Base-by-base conservation (phyloP, 2,329 filamentous ascomycete genomes). In the Thelonectria rubi region DNA sequence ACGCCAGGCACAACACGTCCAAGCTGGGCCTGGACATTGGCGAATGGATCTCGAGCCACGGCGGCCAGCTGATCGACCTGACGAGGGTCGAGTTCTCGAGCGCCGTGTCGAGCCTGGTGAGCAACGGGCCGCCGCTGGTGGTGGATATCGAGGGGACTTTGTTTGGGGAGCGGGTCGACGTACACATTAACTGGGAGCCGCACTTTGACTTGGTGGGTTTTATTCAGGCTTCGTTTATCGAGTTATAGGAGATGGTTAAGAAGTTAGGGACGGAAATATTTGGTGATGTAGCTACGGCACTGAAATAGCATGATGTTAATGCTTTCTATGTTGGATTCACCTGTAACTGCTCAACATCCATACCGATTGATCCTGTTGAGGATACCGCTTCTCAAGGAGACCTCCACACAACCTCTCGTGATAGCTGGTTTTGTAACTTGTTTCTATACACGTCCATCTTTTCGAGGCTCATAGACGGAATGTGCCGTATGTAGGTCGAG, bases 171-270 rank as follows among this genome's bases (percentile, higher is more conserved):
- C 6, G 12, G 26, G 20, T 50, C 9, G 30, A 30, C 11, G 14
- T 50, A 12, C 32, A 39, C 18, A 26, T 40, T 7, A 21, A 39
- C 30, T 51, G 34, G 32, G 32, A 51, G 18, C 34, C 32, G 17
- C 34, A 51, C 6, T 26, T 51, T 26, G 14, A 51, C 34, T 40
- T 51, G 48, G 48, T 40, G 7, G 2, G 17, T 1, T 51, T 51
- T 40, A 51, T 51, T 12, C 21, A 26, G 32, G 32, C 18, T 9
- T 20, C 40, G 20, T 51, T 51, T 10, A 51, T 7, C 10, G 32
- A 51, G 18, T 12, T 51, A 4, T 40, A 32, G 48, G 17, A 51
- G 17, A 51, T 50, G 48, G 10, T 50, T 10, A 37, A 50, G 32
- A 20, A 40, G 32, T 5, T 11, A 12, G 32, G 10, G 10, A 11